Evolutionary conservation across 139 green algal genomes (phyloP).

Genomic region (Chlorella sp.): DNA sequence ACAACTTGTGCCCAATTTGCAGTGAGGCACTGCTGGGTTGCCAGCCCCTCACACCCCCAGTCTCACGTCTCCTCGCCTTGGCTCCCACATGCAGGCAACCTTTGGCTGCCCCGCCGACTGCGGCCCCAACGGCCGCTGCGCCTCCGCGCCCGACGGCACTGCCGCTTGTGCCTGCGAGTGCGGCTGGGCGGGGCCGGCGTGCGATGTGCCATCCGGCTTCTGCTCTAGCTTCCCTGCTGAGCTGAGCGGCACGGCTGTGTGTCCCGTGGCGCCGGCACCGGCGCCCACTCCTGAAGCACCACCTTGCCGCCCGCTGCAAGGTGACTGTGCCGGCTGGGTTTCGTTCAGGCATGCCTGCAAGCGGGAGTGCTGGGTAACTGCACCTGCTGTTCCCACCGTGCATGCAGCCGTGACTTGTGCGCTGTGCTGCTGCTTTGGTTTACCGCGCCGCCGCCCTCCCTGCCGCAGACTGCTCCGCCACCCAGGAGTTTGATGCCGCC

Average conservation of each 20-base stretch:
- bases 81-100: not conserved
- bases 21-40: too few relatives aligned
- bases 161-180: slow-evolving; percentile 43
- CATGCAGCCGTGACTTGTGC: not conserved
- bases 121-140: slow-evolving; percentile 43
- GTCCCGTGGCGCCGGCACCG: not conserved
- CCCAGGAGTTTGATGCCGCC: slow-evolving; percentile 30
- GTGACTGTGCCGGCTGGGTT: not conserved
- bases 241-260: not conserved
- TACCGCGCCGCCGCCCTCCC: not conserved
- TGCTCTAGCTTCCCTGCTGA: slow-evolving; percentile 29
- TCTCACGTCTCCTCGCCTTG: too few relatives aligned
- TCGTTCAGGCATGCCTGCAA: too few relatives aligned
- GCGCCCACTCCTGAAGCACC: not conserved
- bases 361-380: not conserved
- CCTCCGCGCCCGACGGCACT: not conserved
- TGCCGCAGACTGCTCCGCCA: slow-evolving; percentile 30
- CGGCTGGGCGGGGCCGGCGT: slow-evolving; percentile 36
- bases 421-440: not conserved
- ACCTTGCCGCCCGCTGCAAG: not conserved
- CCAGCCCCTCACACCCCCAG: not conserved
- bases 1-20: too few relatives aligned
- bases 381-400: not conserved
- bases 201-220: slow-evolving; percentile 28
- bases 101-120: slow-evolving; percentile 44